Percentiles rank a stretch among this genome's conserved stretches.
phyloP scores from a whole-genome alignment of 2,329 filamentous ascomycete species.

The Botryotinia convoluta region DNA sequence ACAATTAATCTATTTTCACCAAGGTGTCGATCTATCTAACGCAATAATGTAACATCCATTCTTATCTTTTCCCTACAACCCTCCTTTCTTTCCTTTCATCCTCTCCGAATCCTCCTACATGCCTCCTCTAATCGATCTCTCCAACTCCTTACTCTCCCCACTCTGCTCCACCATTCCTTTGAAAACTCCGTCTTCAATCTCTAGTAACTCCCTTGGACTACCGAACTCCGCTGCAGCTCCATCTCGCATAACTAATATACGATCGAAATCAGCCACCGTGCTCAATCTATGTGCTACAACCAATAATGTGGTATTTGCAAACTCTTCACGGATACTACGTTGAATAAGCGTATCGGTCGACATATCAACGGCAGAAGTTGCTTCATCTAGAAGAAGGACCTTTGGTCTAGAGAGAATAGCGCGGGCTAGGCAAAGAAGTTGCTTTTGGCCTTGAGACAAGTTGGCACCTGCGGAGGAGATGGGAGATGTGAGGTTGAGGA shows the following conservation, averaged over 20 bases:
- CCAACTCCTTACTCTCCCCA: conserved; percentile 26
- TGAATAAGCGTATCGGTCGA: conserved; percentile 70
- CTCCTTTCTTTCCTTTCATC: too few relatives aligned
- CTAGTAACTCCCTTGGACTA: conserved; percentile 53
- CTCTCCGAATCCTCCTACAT: too few relatives aligned
- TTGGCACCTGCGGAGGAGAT: conserved; percentile 70
- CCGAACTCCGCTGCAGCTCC: conserved; percentile 66
- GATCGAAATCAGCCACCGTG: conserved; percentile 73
- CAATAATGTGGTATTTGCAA: conserved; percentile 63
- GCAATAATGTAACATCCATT: too few relatives aligned
- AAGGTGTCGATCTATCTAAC: too few relatives aligned
- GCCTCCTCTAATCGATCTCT: conserved; percentile 26
- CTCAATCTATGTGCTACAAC: conserved; percentile 73
- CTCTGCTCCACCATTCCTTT: conserved; percentile 37
- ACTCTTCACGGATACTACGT: conserved; percentile 68
- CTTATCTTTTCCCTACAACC: too few relatives aligned
- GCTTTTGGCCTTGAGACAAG: conserved; percentile 70
- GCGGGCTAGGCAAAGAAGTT: conserved; percentile 69
- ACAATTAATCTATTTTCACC: too few relatives aligned
- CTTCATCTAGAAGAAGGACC: conserved; percentile 75
- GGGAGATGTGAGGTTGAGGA: conserved; percentile 57
- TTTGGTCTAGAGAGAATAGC: conserved; percentile 69
- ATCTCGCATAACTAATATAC: conserved; percentile 69
- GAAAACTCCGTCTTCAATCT: conserved; percentile 26
- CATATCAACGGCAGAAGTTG: conserved; percentile 75